Conservation (phyloP, 768 basidiomycete species). For the Leucocoprinus sp. region DNA sequence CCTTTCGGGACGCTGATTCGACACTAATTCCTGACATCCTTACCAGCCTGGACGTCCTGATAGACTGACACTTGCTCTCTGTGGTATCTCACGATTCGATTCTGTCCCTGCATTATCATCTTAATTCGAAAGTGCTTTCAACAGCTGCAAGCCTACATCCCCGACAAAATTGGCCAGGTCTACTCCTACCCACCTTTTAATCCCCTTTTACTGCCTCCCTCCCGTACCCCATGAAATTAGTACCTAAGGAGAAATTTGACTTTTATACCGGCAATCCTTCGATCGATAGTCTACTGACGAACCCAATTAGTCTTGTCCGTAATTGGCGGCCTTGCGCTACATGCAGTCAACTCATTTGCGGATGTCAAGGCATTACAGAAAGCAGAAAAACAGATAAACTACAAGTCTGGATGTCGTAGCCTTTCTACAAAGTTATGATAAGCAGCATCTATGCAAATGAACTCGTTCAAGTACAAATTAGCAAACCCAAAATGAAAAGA, state of each 20-base stretch:
- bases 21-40: background rate
- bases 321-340: constrained; percentile 37
- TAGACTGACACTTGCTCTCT: constrained; percentile 63
- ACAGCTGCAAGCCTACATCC: constrained; percentile 64
- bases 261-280: constrained; percentile 69
- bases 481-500: too few species aligned
- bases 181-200: constrained; percentile 54
- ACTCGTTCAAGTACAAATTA: too few species aligned
- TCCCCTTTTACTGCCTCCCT: constrained; percentile 47
- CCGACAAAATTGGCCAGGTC: constrained; percentile 35
- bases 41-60: constrained; percentile 53
- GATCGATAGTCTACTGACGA: constrained; percentile 69
- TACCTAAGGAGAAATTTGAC: constrained; percentile 43
- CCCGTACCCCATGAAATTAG: constrained; percentile 52
- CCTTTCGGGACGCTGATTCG: background rate
- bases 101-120: constrained; percentile 21
- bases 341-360: constrained; percentile 18
- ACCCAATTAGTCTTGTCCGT: constrained; percentile 83
- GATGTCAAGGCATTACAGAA: constrained; percentile 9
- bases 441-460: too few species aligned
- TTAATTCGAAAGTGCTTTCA: background rate
- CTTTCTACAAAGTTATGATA: too few species aligned
- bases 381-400: constrained; percentile 19
- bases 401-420: too few species aligned
- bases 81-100: constrained; percentile 66